Conservation (phyloP, 495 filamentous ascomycete species). For the Bathelium albidoporum region DNA sequence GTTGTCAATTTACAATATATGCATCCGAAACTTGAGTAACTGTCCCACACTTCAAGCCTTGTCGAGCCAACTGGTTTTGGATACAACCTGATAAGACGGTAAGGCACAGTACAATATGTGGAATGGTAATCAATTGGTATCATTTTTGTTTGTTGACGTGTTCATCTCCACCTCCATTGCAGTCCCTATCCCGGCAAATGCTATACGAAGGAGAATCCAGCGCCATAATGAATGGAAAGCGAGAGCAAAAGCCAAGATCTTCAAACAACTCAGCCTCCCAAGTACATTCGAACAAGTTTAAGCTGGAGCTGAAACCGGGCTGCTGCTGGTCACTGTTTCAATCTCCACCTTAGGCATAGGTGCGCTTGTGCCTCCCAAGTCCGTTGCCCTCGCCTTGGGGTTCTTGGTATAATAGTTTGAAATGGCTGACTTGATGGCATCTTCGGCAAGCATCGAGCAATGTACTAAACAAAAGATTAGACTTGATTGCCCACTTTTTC, state of each 20-base stretch:
- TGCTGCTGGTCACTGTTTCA: slow-evolving; percentile 27
- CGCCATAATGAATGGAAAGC: not conserved
- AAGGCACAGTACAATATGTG: too few relatives aligned
- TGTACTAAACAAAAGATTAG: slow-evolving; percentile 51
- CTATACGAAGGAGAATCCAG: not conserved
- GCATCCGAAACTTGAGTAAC: too few relatives aligned
- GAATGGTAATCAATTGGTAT: not conserved
- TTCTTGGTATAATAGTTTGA: slow-evolving; percentile 96
- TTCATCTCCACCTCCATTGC: too few relatives aligned
- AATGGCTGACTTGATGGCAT: slow-evolving; percentile 99
- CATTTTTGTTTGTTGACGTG: not conserved
- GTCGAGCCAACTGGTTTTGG: too few relatives aligned
- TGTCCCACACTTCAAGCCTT: too few relatives aligned
- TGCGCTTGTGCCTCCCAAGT: slow-evolving; percentile 61
- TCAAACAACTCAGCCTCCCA: not conserved
- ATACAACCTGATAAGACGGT: too few relatives aligned
- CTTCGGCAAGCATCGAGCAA: slow-evolving; percentile 98
- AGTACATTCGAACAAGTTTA: not conserved
- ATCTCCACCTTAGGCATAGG: slow-evolving; percentile 39
- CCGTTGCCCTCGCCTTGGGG: slow-evolving; percentile 59
- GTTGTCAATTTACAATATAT: too few relatives aligned
- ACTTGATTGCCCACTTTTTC: not conserved
- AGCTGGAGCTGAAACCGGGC: slow-evolving; percentile 9
- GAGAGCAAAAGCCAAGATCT: not conserved
- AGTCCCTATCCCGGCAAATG: not conserved